phyloP scores from a whole-genome alignment of 345 rosid species.

The Eucalyptus grandis region DNA sequence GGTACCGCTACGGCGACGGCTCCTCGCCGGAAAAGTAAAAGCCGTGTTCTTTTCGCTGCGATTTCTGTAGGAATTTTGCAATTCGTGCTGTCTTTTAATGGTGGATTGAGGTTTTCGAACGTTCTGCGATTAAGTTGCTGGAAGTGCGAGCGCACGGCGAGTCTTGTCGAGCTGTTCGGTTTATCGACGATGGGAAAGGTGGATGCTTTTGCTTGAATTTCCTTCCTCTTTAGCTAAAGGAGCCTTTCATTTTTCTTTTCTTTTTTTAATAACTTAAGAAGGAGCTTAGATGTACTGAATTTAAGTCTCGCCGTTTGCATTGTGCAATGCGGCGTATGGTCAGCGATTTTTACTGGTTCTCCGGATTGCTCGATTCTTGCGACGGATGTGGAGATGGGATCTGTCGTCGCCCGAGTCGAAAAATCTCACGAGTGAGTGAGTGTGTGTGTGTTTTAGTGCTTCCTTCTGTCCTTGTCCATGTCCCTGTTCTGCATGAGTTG shows the following conservation, averaged over 20 bases:
- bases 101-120: not conserved
- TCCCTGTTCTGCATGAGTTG: not conserved
- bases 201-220: not conserved
- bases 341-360: slow-evolving; percentile 76
- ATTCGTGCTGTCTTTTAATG: not conserved
- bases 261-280: not conserved
- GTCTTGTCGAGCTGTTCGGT: slow-evolving; percentile 59
- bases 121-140: slow-evolving; percentile 15
- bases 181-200: slow-evolving; percentile 58
- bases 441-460: not conserved
- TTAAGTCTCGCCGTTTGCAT: not conserved
- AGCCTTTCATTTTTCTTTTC: too few species aligned
- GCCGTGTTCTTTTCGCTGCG: not conserved
- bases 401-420: slow-evolving; percentile 59
- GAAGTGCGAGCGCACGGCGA: slow-evolving; percentile 44
- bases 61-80: not conserved
- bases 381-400: slow-evolving; percentile 76
- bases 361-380: slow-evolving; percentile 75
- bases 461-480: not conserved
- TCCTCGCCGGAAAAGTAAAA: slow-evolving; percentile 41
- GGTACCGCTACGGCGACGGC: slow-evolving; percentile 51
- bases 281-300: not conserved
- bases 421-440: slow-evolving; percentile 67
- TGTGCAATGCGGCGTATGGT: not conserved
- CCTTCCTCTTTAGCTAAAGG: not conserved